Evolutionary conservation across 768 basidiomycete genomes (phyloP).

Genomic region (Mycena metata): DNA sequence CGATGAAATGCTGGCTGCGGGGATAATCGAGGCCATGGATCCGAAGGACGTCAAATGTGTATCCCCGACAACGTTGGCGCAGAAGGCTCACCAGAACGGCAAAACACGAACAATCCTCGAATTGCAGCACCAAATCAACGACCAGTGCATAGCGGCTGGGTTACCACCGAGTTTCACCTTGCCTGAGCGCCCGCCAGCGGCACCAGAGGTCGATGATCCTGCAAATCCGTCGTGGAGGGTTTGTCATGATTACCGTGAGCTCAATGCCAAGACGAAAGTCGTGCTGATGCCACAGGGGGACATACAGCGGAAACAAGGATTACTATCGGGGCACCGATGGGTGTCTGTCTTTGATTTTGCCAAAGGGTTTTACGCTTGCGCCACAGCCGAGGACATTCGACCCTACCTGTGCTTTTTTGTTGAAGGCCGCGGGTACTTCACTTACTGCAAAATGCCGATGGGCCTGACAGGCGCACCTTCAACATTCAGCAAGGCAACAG

Average conservation of each 20-base stretch:
- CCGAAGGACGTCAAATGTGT: conserved; percentile 51
- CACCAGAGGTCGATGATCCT: neutral
- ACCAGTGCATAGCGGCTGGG: conserved; percentile 46
- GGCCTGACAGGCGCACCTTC: neutral
- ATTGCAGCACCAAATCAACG: conserved; percentile 49
- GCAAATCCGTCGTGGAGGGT: conserved; percentile 49
- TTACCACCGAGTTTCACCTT: conserved; percentile 38
- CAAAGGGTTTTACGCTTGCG: conserved; percentile 49
- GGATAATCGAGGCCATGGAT: conserved; percentile 46
- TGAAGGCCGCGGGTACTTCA: too few species aligned
- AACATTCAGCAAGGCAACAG: conserved; percentile 6
- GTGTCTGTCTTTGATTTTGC: conserved; percentile 53
- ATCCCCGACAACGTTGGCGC: conserved; percentile 49
- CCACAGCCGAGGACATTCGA: conserved; percentile 28
- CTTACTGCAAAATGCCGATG: conserved; percentile 6
- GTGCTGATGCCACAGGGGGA: conserved; percentile 52
- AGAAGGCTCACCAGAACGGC: conserved; percentile 48
- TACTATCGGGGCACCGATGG: conserved; percentile 51
- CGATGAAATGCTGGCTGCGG: conserved; percentile 52
- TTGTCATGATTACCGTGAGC: conserved; percentile 53
- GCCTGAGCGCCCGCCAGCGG: neutral
- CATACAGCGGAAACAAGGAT: conserved; percentile 53
- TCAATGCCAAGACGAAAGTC: conserved; percentile 48
- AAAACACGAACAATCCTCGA: conserved; percentile 48
- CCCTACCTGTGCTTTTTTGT: too few species aligned